Conservation (phyloP, 2,329 filamentous ascomycete species). For the Exserohilum rostratum region DNA sequence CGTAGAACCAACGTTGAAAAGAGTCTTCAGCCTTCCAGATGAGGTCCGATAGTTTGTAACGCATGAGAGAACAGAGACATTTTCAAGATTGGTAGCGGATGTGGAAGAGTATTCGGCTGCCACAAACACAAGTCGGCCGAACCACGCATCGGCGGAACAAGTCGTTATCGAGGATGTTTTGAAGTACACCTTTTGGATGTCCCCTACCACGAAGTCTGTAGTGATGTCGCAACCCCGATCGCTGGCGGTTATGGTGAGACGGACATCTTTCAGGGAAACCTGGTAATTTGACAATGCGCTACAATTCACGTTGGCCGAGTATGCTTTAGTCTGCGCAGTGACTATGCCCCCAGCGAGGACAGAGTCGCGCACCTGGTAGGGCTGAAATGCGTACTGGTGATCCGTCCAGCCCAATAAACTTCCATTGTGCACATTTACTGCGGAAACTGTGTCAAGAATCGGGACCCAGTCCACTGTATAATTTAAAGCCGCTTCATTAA, state of each 20-base stretch:
- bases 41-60: neutral
- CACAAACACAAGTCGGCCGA: neutral
- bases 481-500: neutral
- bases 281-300: neutral
- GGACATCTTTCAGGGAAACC: neutral
- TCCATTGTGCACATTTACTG: neutral
- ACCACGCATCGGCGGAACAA: neutral
- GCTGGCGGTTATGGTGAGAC: neutral
- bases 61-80: neutral
- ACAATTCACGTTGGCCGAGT: neutral
- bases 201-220: neutral
- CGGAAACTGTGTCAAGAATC: neutral
- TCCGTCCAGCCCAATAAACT: neutral
- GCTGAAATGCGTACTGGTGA: neutral
- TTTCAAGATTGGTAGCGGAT: neutral
- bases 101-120: neutral
- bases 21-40: neutral
- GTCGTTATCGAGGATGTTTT: neutral
- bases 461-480: neutral
- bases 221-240: neutral
- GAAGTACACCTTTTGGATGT: neutral
- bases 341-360: neutral
- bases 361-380: neutral
- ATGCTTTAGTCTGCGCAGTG: neutral
- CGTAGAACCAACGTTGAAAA: neutral